Conservation (phyloP, 2,329 filamentous ascomycete species). For the Diaporthe sp. region DNA sequence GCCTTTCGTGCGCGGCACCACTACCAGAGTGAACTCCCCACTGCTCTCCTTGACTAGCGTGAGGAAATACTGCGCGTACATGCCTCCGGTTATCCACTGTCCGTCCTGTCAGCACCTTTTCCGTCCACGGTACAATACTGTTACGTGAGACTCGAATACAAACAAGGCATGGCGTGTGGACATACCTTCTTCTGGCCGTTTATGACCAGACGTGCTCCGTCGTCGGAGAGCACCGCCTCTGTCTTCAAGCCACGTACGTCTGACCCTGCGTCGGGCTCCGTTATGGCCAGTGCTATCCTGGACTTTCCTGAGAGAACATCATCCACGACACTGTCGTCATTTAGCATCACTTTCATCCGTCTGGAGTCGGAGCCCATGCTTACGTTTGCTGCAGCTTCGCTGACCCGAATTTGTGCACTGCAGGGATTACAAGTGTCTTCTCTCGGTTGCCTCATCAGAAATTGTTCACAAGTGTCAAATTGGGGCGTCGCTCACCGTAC, state of each 20-base stretch:
- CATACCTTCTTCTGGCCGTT: constrained; percentile 69
- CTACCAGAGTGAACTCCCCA: constrained; percentile 68
- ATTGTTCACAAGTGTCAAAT: neutral
- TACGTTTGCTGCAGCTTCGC: constrained; percentile 45
- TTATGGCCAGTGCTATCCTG: constrained; percentile 44
- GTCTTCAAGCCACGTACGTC: constrained; percentile 43
- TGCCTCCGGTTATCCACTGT: constrained; percentile 73
- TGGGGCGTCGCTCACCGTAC: constrained; percentile 16
- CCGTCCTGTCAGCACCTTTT: neutral
- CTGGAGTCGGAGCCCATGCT: constrained; percentile 37
- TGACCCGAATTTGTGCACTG: constrained; percentile 48
- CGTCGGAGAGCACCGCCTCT: constrained; percentile 38
- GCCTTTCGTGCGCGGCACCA: constrained; percentile 64
- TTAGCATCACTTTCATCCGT: constrained; percentile 45
- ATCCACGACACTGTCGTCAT: constrained; percentile 43
- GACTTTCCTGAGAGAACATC: constrained; percentile 56
- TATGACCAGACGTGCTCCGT: constrained; percentile 61
- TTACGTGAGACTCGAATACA: neutral
- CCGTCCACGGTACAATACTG: neutral
- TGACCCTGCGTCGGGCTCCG: constrained; percentile 44
- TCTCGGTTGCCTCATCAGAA: neutral
- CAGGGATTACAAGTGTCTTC: constrained; percentile 40
- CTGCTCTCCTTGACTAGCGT: constrained; percentile 62
- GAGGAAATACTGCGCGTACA: constrained; percentile 68
- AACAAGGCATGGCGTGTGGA: neutral